A percentile compares a stretch with the other conserved stretches of the same genome.
Conservation (phyloP, 805 yeast genomes). For the Lipomyces kockii region DNA sequence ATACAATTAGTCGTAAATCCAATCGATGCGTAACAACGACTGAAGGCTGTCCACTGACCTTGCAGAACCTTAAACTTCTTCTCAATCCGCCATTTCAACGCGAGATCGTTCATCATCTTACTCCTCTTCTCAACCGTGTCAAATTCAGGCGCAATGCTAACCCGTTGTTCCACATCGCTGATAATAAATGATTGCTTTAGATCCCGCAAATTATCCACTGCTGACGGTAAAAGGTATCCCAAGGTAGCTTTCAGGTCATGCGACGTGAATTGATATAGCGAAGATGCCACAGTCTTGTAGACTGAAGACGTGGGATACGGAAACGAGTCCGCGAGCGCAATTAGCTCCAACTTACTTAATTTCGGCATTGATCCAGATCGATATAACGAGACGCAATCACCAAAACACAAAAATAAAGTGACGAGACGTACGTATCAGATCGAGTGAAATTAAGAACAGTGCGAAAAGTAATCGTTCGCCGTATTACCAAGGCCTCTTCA, state of each 20-base stretch:
- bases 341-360: conserved; percentile 24
- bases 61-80: conserved; percentile 44
- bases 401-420: background rate
- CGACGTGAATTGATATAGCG: conserved; percentile 38
- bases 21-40: conserved; percentile 24
- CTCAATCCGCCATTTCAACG: conserved; percentile 41
- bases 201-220: conserved; percentile 35
- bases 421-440: background rate
- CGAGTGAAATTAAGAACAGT: background rate
- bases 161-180: conserved; percentile 37
- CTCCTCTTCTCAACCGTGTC: conserved; percentile 52
- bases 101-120: conserved; percentile 45
- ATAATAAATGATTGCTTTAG: conserved; percentile 38
- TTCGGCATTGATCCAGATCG: conserved; percentile 3
- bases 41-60: conserved; percentile 41
- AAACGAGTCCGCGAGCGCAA: conserved; percentile 28
- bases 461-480: background rate
- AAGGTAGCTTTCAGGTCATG: conserved; percentile 39
- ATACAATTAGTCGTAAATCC: conserved; percentile 15
- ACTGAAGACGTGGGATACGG: conserved; percentile 23
- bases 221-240: conserved; percentile 40
- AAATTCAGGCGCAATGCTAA: conserved; percentile 43
- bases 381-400: background rate
- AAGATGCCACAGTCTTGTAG: background rate
- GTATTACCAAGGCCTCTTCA: too few relatives aligned